Evolutionary conservation across 768 basidiomycete genomes (phyloP).

Genomic region (Aureoboletus auriporus): DNA sequence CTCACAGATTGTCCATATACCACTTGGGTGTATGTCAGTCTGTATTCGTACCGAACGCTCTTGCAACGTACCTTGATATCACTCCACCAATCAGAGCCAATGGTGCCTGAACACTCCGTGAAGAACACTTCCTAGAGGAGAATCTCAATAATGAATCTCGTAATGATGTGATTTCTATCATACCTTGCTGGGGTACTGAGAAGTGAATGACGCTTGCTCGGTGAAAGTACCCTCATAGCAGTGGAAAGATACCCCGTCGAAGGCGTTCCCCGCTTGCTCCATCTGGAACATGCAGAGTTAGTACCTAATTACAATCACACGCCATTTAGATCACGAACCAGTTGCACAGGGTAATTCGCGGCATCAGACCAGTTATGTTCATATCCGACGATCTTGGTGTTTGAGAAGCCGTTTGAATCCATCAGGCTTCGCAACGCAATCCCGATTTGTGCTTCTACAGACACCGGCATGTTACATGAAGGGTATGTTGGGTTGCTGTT

Average conservation of each 20-base stretch:
- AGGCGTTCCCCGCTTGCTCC: constrained; percentile 51
- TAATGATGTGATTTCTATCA: background rate
- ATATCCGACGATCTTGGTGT: constrained; percentile 60
- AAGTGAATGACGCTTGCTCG: constrained; percentile 54
- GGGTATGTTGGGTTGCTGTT: constrained; percentile 67
- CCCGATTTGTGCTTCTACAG: constrained; percentile 57
- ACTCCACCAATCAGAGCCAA: constrained; percentile 73
- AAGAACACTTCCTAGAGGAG: constrained; percentile 37
- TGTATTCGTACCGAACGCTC: background rate
- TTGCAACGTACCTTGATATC: constrained; percentile 59
- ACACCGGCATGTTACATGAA: constrained; percentile 50
- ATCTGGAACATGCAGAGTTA: constrained; percentile 34
- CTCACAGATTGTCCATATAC: constrained; percentile 66
- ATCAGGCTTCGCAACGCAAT: constrained; percentile 52
- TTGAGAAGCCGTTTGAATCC: constrained; percentile 56
- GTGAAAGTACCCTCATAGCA: constrained; percentile 59
- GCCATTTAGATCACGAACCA: constrained; percentile 31
- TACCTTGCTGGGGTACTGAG: constrained; percentile 51
- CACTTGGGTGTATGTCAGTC: constrained; percentile 38
- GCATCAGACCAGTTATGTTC: constrained; percentile 77
- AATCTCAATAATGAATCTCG: background rate
- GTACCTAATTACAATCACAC: background rate
- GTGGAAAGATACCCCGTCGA: constrained; percentile 67
- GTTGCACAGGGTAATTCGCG: constrained; percentile 55
- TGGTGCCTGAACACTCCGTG: constrained; percentile 62